phyloP scores from a whole-genome alignment of 2,329 filamentous ascomycete genomes.

The Aspergillus unguis region DNA sequence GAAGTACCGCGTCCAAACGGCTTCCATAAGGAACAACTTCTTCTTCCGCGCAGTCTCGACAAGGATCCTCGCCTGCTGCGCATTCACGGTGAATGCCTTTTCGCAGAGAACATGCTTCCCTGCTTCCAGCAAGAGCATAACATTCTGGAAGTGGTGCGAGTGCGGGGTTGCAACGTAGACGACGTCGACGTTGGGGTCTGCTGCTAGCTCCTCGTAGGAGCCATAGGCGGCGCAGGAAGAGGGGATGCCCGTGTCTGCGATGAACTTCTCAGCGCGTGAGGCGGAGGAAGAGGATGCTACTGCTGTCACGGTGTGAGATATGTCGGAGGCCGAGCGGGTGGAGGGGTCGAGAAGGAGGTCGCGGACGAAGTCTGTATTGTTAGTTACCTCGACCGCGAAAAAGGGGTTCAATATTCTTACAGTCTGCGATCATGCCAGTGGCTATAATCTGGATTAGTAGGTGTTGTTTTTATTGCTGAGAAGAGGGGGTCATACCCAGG shows the following conservation, averaged over 20 bases:
- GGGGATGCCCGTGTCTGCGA: conserved; percentile 67
- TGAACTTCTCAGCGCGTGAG: conserved; percentile 67
- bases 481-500: conserved; percentile 33
- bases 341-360: conserved; percentile 74
- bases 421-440: conserved; percentile 43
- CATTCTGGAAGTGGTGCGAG: conserved; percentile 90
- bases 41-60: conserved; percentile 69
- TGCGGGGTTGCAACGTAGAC: conserved; percentile 88
- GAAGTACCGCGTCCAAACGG: conserved; percentile 87
- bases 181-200: conserved; percentile 75
- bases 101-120: conserved; percentile 89
- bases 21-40: conserved; percentile 76
- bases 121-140: conserved; percentile 75
- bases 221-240: conserved; percentile 69
- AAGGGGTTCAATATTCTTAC: conserved; percentile 23
- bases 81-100: conserved; percentile 85
- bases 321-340: conserved; percentile 65
- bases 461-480: conserved; percentile 3
- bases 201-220: conserved; percentile 76
- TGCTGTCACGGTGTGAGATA: conserved; percentile 73
- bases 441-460: conserved; percentile 29
- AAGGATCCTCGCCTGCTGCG: conserved; percentile 69
- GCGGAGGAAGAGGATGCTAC: conserved; percentile 75
- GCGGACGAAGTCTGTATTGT: conserved; percentile 59
- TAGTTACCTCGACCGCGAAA: neutral